Evolutionary conservation across 1,284 basidiomycete genomes (phyloP), one percentile per base, ranked within the genome.

Genomic region (Cryptococcus sp.): DNA sequence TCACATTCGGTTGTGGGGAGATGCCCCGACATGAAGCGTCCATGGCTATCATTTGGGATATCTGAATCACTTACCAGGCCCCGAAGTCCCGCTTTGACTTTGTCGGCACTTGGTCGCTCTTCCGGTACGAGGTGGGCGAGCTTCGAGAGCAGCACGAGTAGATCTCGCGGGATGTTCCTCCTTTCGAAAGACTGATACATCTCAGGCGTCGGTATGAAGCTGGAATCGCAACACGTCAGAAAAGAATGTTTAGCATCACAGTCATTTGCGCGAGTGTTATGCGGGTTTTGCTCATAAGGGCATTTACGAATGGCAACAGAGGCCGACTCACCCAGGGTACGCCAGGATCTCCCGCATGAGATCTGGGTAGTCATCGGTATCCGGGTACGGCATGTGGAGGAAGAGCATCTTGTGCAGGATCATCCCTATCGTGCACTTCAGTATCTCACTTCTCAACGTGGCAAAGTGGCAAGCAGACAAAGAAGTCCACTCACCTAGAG

Each of bases 351-450:
- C 90, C 20, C 80, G 80, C 65, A 91, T 87, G 35, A 97, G 78
- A 42, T 75, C 82, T 20, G 81, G 82, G 20, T 81, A 82, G 56
- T 84, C 82, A 3, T 83, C 80, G 0, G 88, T 86, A 64, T 88
- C 85, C 20, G 81, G 82, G 69, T 91, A 94, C 0, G 91, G 91
- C 20, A 92, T 75, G 35, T 84, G 84, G 77, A 97, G 91, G 78
- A 95, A 97, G 1, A 95, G 79, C 59, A 96, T 83, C 71, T 92
- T 92, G 80, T 96, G 87, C 13, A 97, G 81, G 46, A 97, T 88
- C 88, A 97, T 92, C 19, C 93, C 78, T 80, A 44, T 0, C 23
- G n/a, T 15, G 50, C 35, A 13, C 11, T n/a, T n/a, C 19, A 38
- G 6, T 27, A 31, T 5, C 11, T 22, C 47, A 20, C 19, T 40